Evolutionary conservation across 805 yeast species (phyloP), one percentile per base, ranked within the genome.

Genomic region (Maudiozyma bulderi): DNA sequence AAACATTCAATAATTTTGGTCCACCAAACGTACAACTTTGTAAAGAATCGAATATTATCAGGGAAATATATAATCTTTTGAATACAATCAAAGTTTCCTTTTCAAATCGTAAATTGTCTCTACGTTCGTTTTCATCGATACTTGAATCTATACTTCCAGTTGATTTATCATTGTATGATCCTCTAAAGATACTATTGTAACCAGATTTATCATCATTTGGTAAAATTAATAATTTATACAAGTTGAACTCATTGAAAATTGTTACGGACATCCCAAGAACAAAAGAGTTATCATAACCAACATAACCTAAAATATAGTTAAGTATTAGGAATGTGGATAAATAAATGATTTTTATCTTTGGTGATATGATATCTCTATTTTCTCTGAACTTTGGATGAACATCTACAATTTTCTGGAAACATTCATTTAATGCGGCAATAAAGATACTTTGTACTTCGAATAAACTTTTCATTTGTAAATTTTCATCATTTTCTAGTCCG

Each of bases 211-310:
- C 44, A 14, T 13, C 20, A 4, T 42, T 28, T 11, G 44, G 44
- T 51, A 59, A 57, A 40, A 64, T 60, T 13, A 59, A 40, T 35
- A 72, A 68, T 44, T 70, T 75, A 58, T 59, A 70, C 8, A 82
- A 63, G 52, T 74, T 74, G 62, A 79, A 75, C 55, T 81, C 87
- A 59, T 78, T 78, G 57, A 81, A 76, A 11, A 80, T 70, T 1
- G 81, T 66, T 11, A 74, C 70, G 1, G 83, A 69, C 49, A 75
- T 67, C 3, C 80, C 73, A 31, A 84, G 68, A 1, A 82, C 81
- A 39, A 80, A 65, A 6, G 85, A 77, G 57, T 77, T 80, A 35
- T 74, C 71, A 47, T 76, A 78, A 0, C 90, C 89, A 28, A 80
- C 75, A 40, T 81, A 66, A 2, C 81, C 65, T 8, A 81, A 72